Evolutionary conservation across 1,139 yeast genomes (phyloP), one percentile per base, ranked within the genome.

Genomic region (Saccharomyces hybrid): DNA sequence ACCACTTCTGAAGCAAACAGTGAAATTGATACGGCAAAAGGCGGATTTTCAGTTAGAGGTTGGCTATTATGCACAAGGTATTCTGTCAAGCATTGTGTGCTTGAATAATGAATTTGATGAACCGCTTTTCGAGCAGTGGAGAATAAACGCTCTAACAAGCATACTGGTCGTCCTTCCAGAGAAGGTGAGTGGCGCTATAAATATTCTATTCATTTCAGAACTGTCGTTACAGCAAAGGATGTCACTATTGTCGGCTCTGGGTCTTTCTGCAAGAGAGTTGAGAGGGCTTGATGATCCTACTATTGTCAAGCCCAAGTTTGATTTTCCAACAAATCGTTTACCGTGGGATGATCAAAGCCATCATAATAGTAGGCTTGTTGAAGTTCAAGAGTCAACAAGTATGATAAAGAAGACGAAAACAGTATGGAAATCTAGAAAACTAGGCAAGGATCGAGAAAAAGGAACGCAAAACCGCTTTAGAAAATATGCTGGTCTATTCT

Each of bases 171-270:
- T 79, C 1, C 73, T 73, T 55, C 84, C 85, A 1, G 49, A 58
- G 4, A 61, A 78, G 2, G 61, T 74, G 0, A 54, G 68, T 0
- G 75, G 73, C 51, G 58, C 82, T 2, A 68, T 78, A 51, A 65
- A 73, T 29, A 66, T 81, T 20, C 70, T 85, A 16, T 71, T 82
- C 31, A 73, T 76, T 0, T 85, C 86, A 0, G 93, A 86, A 62
- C 78, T 83, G 54, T 83, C 89, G 0, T 67, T 85, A n/a, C 88
- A 83, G 57, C 85, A 81, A 55, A 66, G 93, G 55, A 74, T 85
- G 70, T 68, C 78, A 47, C 72, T 85, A 3, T 64, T 86, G 11
- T 76, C 86, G 3, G 72, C 83, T 0, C 64, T 83, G 14, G 81
- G 88, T 0, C 69, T 85, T 27, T 74, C 84, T 2, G 82, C 84